Evolutionary conservation across 1,284 basidiomycete genomes (phyloP), one percentile per base, ranked within the genome.

Genomic region (Marasmius fiardii): DNA sequence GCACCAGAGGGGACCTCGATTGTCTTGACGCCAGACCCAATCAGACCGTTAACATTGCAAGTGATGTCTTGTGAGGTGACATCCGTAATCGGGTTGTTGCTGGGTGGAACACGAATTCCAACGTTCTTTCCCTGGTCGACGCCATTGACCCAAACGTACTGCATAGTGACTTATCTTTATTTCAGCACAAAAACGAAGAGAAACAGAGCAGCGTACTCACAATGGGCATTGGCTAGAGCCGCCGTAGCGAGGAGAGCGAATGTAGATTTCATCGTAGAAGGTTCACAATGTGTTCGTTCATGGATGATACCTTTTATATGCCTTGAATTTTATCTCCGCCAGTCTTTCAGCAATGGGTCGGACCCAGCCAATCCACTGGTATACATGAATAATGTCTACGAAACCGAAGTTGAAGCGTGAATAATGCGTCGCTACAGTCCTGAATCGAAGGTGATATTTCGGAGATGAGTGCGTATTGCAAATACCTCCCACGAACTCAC

Each of bases 51-150:
- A 56, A 79, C 78, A 59, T 80, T 80, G 68, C 77, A 79, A 35
- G 74, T 77, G 28, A 80, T 44, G 59, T 80, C 79, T 2, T 63
- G 77, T 31, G 75, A 78, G 28, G 74, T 79, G 12, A 81, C 77
- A 51, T 80, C 79, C 34, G 75, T 78, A 48, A 81, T 78, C 11
- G 79, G 79, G 62, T 78, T 78, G 68, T 81, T 81, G 67, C 63
- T 79, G 10, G 79, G 77, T n/a, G 76, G 70, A n/a, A 79, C 63
- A 56, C 78, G 76, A 51, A 79, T 64, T 63, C 70, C 71, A 28
- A 61, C 72, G 66, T 78, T 78, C 43, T 67, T 64, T 2, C 78
- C 78, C 61, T 78, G 64, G 61, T 80, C 78, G 31, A 65, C 74
- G 47, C 76, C 76, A 59, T 78, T 75, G 55, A 69, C 62, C 77